Evolutionary conservation across 495 filamentous ascomycete genomes (phyloP).

Genomic region (Talaromyces proteolyticus): DNA sequence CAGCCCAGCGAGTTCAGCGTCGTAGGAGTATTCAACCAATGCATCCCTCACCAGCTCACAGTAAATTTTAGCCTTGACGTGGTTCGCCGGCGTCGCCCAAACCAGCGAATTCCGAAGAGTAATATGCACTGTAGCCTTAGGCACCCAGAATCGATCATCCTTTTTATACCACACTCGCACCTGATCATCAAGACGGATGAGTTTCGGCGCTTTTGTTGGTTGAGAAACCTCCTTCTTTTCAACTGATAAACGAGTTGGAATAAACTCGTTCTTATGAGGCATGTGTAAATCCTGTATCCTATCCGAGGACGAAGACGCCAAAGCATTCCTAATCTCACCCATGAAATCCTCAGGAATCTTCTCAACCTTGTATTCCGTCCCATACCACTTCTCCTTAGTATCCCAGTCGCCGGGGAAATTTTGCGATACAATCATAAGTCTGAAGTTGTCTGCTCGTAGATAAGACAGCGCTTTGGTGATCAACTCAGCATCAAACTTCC

Average conservation of each 20-base stretch:
- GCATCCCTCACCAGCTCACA: constrained; percentile 86
- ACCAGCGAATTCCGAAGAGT: constrained; percentile 74
- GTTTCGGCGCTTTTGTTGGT: constrained; percentile 66
- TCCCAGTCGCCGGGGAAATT: constrained; percentile 81
- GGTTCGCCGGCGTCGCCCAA: constrained; percentile 68
- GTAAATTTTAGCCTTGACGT: constrained; percentile 74
- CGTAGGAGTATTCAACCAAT: constrained; percentile 91
- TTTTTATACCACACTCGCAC: constrained; percentile 97
- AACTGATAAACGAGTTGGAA: constrained; percentile 88
- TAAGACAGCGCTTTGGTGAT: constrained; percentile 73
- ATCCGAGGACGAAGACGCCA: constrained; percentile 45
- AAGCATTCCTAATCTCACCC: constrained; percentile 58
- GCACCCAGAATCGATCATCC: constrained; percentile 98
- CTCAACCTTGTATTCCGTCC: constrained; percentile 85
- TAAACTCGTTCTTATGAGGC: constrained; percentile 92
- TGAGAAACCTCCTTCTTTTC: constrained; percentile 84
- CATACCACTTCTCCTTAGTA: constrained; percentile 93
- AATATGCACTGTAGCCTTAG: constrained; percentile 81
- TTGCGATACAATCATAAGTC: constrained; percentile 73
- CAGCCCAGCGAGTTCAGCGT: constrained; percentile 88
- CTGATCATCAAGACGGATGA: constrained; percentile 81
- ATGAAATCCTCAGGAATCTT: constrained; percentile 75
- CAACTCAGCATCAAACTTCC: constrained; percentile 68
- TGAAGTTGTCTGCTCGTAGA: constrained; percentile 84
- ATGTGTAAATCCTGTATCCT: constrained; percentile 72